Conservation (phyloP, 257 asterid species). For the Nicotiana otophora region DNA sequence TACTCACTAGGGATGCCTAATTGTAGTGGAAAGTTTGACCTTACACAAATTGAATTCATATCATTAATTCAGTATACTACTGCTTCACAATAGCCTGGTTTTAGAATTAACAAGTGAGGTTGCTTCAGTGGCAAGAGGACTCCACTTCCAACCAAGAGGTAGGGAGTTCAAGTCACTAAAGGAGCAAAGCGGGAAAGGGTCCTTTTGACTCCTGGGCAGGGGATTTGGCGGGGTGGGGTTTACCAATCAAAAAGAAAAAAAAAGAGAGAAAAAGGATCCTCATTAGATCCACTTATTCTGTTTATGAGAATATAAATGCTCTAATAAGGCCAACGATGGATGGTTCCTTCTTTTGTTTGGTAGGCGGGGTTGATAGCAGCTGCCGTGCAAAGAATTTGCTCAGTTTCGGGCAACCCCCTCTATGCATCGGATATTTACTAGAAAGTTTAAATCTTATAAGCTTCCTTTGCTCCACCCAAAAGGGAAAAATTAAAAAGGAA, state of each 20-base stretch:
- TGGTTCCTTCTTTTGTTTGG: background rate
- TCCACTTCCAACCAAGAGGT: background rate
- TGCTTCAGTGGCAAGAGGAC: background rate
- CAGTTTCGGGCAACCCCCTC: background rate
- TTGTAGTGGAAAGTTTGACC: background rate
- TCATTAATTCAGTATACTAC: background rate
- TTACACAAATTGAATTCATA: background rate
- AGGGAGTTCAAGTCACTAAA: constrained; percentile 3
- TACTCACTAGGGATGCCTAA: background rate
- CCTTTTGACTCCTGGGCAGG: constrained; percentile 2
- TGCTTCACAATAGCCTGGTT: background rate
- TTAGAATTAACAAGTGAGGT: constrained; percentile 1
- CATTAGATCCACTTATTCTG: background rate
- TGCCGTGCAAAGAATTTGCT: background rate
- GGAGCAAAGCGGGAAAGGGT: background rate
- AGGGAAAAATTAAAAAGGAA: background rate
- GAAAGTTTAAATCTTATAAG: background rate
- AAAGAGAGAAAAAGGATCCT: background rate
- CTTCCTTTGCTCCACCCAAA: background rate
- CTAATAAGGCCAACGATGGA: background rate
- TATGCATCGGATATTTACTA: background rate
- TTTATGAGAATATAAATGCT: background rate
- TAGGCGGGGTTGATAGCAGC: background rate
- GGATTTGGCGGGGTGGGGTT: background rate
- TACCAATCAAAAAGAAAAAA: background rate